Evolutionary conservation across 2,329 filamentous ascomycete species (phyloP).

Genomic region (Geosmithia morbida): DNA sequence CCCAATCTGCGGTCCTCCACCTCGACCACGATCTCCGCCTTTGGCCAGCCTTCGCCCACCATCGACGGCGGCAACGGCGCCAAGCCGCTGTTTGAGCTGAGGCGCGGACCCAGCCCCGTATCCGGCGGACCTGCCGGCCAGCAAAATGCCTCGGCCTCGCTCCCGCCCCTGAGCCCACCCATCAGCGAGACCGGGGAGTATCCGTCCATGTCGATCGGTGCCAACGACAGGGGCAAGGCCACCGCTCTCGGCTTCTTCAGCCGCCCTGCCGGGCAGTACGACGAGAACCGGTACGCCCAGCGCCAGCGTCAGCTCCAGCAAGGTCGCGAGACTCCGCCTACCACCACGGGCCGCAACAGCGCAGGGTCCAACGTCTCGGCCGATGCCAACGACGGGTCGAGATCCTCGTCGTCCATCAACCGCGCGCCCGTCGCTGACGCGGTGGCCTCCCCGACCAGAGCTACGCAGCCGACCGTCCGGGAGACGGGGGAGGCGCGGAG

Average conservation of each 20-base stretch:
- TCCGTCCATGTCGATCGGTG: slow-evolving; percentile 49
- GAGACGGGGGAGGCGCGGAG: slow-evolving; percentile 8
- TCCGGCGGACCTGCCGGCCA: slow-evolving; percentile 8
- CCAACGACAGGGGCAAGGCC: slow-evolving; percentile 67
- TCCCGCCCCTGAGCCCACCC: slow-evolving; percentile 33
- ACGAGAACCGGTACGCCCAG: slow-evolving; percentile 74
- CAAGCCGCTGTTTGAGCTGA: slow-evolving; percentile 9
- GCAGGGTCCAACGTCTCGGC: slow-evolving; percentile 28
- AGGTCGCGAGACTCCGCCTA: slow-evolving; percentile 46
- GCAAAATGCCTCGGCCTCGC: slow-evolving; percentile 11
- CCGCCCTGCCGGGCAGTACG: slow-evolving; percentile 62
- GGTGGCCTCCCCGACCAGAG: slow-evolving; percentile 10
- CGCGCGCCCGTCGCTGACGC: slow-evolving; percentile 16
- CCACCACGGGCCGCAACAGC: slow-evolving; percentile 21
- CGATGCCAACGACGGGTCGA: slow-evolving; percentile 23
- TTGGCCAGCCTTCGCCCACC: slow-evolving; percentile 20
- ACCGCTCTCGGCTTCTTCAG: slow-evolving; percentile 52
- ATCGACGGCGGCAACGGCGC: slow-evolving; percentile 11
- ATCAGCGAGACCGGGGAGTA: slow-evolving; percentile 60
- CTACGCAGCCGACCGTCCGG: slow-evolving; percentile 14
- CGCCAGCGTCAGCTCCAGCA: slow-evolving; percentile 70
- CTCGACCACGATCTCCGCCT: slow-evolving; percentile 21
- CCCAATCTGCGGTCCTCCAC: slow-evolving; percentile 51
- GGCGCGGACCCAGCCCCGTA: not conserved
- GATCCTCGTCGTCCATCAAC: slow-evolving; percentile 30